phyloP scores from a whole-genome alignment of 2,329 filamentous ascomycete genomes.

The Microsporum audouinii region DNA sequence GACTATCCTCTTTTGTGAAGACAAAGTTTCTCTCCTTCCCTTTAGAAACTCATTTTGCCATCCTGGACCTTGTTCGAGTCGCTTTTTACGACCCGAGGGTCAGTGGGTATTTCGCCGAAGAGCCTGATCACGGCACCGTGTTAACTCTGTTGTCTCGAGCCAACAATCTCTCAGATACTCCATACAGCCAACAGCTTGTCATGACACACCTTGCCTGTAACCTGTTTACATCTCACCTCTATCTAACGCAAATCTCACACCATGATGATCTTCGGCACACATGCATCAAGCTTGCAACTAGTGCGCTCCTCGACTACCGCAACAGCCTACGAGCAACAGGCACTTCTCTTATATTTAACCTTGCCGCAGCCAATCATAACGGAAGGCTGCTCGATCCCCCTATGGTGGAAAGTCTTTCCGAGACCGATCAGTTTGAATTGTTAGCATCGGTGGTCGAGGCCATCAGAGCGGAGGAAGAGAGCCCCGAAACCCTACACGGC shows the following conservation, averaged over 20 bases:
- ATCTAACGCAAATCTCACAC: slow-evolving; percentile 50
- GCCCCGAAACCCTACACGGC: slow-evolving; percentile 60
- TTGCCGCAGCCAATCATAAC: slow-evolving; percentile 59
- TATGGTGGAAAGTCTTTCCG: slow-evolving; percentile 45
- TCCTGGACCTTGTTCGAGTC: slow-evolving; percentile 74
- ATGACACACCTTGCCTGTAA: slow-evolving; percentile 77
- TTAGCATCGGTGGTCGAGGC: slow-evolving; percentile 71
- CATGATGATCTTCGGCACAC: slow-evolving; percentile 43
- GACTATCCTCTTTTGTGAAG: slow-evolving; percentile 52
- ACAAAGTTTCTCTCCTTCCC: slow-evolving; percentile 47
- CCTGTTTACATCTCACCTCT: slow-evolving; percentile 65
- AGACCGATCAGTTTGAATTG: slow-evolving; percentile 67
- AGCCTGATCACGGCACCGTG: slow-evolving; percentile 54
- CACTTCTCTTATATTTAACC: slow-evolving; percentile 71
- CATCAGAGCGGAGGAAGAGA: slow-evolving; percentile 43
- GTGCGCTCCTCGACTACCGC: slow-evolving; percentile 64
- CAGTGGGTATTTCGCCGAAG: slow-evolving; percentile 72
- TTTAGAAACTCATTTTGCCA: slow-evolving; percentile 58
- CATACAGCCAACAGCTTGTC: slow-evolving; percentile 74
- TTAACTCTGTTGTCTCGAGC: slow-evolving; percentile 45
- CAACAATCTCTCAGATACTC: slow-evolving; percentile 47
- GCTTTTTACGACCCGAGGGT: slow-evolving; percentile 66
- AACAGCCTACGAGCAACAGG: slow-evolving; percentile 73
- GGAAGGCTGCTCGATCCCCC: slow-evolving; percentile 46
- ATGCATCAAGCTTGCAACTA: slow-evolving; percentile 59